Evolutionary conservation across 1,284 basidiomycete species (phyloP).

Genomic region (Spongiforma sp.): DNA sequence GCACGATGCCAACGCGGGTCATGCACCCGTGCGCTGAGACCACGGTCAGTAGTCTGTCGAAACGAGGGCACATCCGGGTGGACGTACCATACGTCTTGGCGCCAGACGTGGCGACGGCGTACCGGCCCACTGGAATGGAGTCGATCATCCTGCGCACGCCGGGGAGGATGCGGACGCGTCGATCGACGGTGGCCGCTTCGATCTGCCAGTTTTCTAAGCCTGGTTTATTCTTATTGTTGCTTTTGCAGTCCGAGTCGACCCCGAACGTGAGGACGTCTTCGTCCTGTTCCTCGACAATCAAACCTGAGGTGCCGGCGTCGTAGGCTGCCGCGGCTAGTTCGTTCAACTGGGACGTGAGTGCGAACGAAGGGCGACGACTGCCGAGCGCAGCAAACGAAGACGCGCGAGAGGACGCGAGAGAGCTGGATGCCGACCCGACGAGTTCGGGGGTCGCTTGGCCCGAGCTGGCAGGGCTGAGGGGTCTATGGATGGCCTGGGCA

Average conservation of each 20-base stretch:
- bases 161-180: conserved; percentile 74
- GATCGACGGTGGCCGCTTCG: conserved; percentile 68
- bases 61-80: background rate
- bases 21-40: conserved; percentile 74
- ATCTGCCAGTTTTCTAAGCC: conserved; percentile 56
- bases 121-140: conserved; percentile 69
- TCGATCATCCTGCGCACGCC: conserved; percentile 74
- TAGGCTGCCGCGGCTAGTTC: conserved; percentile 30
- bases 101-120: conserved; percentile 79
- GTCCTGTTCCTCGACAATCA: conserved; percentile 44
- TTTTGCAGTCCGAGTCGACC: conserved; percentile 16
- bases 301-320: conserved; percentile 41
- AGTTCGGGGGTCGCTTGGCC: conserved; percentile 46
- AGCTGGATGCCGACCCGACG: conserved; percentile 36
- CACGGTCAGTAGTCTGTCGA: too few relatives aligned
- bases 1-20: conserved; percentile 73
- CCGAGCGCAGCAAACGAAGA: conserved; percentile 44
- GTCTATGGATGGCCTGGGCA: too few relatives aligned
- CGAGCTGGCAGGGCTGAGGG: conserved; percentile 39
- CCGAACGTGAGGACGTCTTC: conserved; percentile 40
- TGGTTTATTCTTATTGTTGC: conserved; percentile 39
- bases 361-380: conserved; percentile 56
- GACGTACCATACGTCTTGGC: conserved; percentile 71
- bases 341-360: conserved; percentile 50
- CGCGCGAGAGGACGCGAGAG: conserved; percentile 48